Evolutionary conservation across 768 basidiomycete genomes (phyloP).

Genomic region (Xanthoconium stramineum): DNA sequence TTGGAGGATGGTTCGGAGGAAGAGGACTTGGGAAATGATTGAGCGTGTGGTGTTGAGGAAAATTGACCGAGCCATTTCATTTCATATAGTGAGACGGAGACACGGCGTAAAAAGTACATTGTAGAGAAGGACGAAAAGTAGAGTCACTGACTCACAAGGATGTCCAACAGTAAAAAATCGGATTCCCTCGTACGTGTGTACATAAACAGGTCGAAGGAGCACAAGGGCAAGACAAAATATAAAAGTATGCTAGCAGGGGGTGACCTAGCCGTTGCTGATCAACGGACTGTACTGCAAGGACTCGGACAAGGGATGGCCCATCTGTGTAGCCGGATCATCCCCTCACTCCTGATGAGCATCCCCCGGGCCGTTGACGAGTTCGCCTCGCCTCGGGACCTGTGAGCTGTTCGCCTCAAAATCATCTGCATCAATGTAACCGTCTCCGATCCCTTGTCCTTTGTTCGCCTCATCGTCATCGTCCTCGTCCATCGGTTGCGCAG

Average conservation of each 20-base stretch:
- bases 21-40: no score
- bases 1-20: no score
- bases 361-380: slow-evolving; percentile 23
- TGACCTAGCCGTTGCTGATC: background rate
- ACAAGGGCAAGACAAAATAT: background rate
- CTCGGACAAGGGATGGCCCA: background rate
- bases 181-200: background rate
- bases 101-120: no score
- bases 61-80: no score
- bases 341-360: slow-evolving; percentile 17
- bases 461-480: slow-evolving; percentile 41
- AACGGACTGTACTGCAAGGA: background rate
- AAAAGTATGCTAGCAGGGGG: background rate
- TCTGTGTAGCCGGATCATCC: background rate
- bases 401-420: background rate
- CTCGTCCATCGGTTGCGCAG: slow-evolving; percentile 61
- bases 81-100: no score
- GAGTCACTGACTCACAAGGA: no score
- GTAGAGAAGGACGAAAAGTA: no score
- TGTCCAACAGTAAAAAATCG: background rate
- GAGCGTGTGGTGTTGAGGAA: no score
- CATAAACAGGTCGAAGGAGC: background rate
- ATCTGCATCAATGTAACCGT: slow-evolving; percentile 18
- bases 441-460: background rate
- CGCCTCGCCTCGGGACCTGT: background rate